These are phyloP conservation scores for Setomelanomma holmii DNA, from an alignment of 2,329 filamentous ascomycete genomes.

Conservation along the genomic window DNA sequence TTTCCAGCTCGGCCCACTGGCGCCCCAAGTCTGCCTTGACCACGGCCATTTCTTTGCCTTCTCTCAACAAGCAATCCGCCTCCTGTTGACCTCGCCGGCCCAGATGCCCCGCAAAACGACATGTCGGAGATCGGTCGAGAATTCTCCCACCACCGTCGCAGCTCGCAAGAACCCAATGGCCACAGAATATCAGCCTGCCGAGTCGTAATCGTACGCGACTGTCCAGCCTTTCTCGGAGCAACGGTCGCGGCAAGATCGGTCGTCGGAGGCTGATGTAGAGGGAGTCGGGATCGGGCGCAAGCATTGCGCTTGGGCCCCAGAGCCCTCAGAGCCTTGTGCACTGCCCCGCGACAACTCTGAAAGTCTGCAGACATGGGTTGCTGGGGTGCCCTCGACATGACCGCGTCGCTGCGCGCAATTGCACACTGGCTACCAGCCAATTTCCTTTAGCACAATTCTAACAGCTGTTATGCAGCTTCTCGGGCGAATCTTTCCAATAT, in stretches of 20 bases:
- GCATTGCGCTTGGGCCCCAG: background rate
- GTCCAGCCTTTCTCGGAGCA: too few species aligned
- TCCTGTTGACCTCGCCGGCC: too few species aligned
- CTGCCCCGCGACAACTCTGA: background rate
- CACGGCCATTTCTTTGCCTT: background rate
- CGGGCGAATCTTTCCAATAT: too few species aligned
- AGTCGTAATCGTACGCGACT: too few species aligned
- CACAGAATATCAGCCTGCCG: too few species aligned
- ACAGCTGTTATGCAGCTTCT: background rate
- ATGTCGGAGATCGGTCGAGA: too few species aligned
- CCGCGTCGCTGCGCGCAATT: background rate
- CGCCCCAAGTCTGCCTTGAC: slow-evolving; percentile 3
- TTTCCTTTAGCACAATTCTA: background rate
- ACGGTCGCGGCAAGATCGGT: too few species aligned
- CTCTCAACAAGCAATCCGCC: slow-evolving; percentile 1
- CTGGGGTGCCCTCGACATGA: background rate
- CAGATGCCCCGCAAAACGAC: too few species aligned
- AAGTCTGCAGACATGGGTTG: background rate
- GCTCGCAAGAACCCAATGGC: too few species aligned
- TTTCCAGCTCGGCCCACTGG: background rate
- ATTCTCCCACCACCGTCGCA: too few species aligned
- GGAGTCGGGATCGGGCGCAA: background rate
- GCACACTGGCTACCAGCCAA: background rate
- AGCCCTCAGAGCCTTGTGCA: background rate
- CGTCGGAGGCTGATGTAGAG: background rate